A percentile compares a stretch with the other conserved stretches of the same genome.
phyloP scores from a whole-genome alignment of 169 alveolate genomes.

The Plasmodium ovale region DNA sequence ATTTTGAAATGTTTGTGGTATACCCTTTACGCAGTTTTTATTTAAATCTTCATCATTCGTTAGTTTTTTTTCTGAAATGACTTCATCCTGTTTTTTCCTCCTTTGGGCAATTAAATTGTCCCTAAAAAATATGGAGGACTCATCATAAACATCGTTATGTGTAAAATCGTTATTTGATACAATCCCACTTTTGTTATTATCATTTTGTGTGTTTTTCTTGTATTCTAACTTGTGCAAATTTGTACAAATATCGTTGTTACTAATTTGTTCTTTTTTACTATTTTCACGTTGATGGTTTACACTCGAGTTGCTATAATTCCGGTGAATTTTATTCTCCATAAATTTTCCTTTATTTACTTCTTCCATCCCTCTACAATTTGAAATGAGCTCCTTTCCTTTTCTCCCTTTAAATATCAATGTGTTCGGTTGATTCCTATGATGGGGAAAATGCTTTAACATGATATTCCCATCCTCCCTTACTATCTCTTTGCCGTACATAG shows the following conservation, averaged over 20 bases:
- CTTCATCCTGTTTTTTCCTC: neutral
- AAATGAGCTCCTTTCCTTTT: too few relatives aligned
- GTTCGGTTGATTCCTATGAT: too few relatives aligned
- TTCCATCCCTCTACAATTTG: too few relatives aligned
- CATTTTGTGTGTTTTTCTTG: neutral
- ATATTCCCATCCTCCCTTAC: too few relatives aligned
- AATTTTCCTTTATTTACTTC: too few relatives aligned
- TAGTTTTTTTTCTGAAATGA: neutral
- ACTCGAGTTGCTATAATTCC: too few relatives aligned
- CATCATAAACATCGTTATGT: neutral
- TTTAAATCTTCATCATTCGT: constrained; percentile 5
- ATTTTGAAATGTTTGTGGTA: neutral
- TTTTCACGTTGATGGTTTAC: neutral
- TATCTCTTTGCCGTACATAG: too few relatives aligned
- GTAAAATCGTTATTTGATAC: neutral
- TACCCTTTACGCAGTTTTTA: neutral
- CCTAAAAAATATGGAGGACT: neutral
- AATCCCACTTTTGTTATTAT: neutral
- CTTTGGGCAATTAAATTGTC: neutral
- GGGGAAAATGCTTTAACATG: too few relatives aligned
- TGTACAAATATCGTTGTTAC: neutral
- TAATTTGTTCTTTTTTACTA: neutral
- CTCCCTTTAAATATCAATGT: too few relatives aligned
- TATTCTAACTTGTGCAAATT: neutral
- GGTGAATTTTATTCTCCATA: too few relatives aligned